Evolutionary conservation across 768 basidiomycete species (phyloP).

Genomic region (Boletus reticuloceps): DNA sequence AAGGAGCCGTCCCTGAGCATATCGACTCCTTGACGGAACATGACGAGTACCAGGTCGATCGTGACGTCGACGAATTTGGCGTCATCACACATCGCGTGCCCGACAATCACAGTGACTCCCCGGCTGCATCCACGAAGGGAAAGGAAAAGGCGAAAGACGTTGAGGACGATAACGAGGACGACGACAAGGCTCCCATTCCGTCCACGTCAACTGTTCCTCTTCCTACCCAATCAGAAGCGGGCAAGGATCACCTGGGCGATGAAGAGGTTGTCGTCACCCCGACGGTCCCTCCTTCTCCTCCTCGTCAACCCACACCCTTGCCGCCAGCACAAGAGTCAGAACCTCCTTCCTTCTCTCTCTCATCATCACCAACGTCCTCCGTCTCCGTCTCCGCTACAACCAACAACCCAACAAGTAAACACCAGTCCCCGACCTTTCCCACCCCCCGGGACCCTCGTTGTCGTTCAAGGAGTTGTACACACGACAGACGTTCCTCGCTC

Average conservation of each 20-base stretch:
- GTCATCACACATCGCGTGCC: slow-evolving; percentile 26
- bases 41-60: slow-evolving; percentile 30
- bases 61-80: slow-evolving; percentile 27
- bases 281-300: slow-evolving; percentile 4
- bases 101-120: slow-evolving; percentile 27
- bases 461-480: slow-evolving; percentile 81
- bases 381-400: slow-evolving; percentile 21
- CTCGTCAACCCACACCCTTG: slow-evolving; percentile 8
- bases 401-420: slow-evolving; percentile 21
- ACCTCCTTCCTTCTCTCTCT: slow-evolving; percentile 8
- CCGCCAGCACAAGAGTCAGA: slow-evolving; percentile 13
- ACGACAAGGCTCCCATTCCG: slow-evolving; percentile 1
- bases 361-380: slow-evolving; percentile 13
- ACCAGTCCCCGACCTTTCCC: slow-evolving; percentile 50
- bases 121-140: slow-evolving; percentile 29
- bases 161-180: slow-evolving; percentile 3
- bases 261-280: slow-evolving; percentile 25
- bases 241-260: slow-evolving; percentile 5
- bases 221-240: slow-evolving; percentile 1
- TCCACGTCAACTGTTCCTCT: slow-evolving; percentile 20
- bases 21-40: slow-evolving; percentile 17
- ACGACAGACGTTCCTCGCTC: slow-evolving; percentile 61
- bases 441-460: slow-evolving; percentile 74
- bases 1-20: slow-evolving; percentile 15
- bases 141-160: slow-evolving; percentile 34